Evolutionary conservation across 148 eudicot genomes (phyloP).

Genomic region (Limonium bicolor): DNA sequence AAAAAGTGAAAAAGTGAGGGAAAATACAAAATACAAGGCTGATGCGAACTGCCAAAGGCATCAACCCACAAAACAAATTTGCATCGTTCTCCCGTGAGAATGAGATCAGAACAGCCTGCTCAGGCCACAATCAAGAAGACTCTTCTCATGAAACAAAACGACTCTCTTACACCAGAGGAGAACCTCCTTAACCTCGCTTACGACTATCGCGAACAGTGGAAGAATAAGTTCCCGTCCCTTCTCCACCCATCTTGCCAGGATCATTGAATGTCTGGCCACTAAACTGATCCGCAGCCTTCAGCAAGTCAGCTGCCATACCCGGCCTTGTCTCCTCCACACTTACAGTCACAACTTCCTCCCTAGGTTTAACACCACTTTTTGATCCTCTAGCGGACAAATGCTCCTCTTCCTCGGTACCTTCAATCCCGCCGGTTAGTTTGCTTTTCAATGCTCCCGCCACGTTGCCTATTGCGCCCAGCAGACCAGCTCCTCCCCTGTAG

Average conservation of each 20-base stretch:
- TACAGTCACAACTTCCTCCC: conserved; percentile 10
- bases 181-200: no score
- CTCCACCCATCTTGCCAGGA: conserved; percentile 18
- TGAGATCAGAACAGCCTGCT: no score
- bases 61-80: no score
- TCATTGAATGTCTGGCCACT: conserved; percentile 29
- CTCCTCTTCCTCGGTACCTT: background rate
- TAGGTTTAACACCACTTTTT: no score
- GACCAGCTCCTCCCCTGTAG: conserved; percentile 21
- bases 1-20: no score
- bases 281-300: conserved; percentile 28
- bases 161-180: no score
- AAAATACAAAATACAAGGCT: no score
- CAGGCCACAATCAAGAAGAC: no score
- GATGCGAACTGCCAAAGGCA: no score
- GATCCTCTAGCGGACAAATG: background rate
- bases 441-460: conserved; percentile 28
- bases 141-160: no score
- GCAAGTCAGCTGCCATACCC: conserved; percentile 10
- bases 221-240: conserved; percentile 5
- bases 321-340: conserved; percentile 13
- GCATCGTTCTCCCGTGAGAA: no score
- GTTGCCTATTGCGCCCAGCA: conserved; percentile 26
- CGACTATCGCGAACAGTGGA: no score
- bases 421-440: conserved; percentile 20